Evolutionary conservation across 2,329 filamentous ascomycete genomes (phyloP), one percentile per base, ranked within the genome.

Genomic region (Seiridium unicorne): DNA sequence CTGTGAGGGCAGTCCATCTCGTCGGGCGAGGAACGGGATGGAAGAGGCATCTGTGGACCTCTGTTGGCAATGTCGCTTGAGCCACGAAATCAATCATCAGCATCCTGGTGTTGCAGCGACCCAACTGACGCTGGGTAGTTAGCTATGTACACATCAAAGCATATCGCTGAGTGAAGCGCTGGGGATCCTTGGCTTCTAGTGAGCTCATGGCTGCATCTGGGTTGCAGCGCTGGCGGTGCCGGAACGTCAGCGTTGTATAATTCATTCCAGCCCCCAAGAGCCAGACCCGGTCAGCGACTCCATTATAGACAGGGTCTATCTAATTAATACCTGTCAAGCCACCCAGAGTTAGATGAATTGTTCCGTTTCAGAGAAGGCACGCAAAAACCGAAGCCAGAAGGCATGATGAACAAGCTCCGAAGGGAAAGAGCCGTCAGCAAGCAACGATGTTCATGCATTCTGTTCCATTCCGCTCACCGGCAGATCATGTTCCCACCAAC

Each of bases 321-420:
- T 35, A 53, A 53, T 53, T 53, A 53, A 53, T 53, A 53, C 49
- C 49, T 53, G 49, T 53, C 49, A 53, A 53, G 49, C 49, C 49
- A 53, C 49, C 49, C 32, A 35, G 49, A 53, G 38, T 18, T 53
- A 53, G 49, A 53, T 53, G 38, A 53, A 36, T 53, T 35, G 49
- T 35, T 35, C 35, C 38, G 49, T 53, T 53, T 53, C 49, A 53
- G 32, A 53, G 11, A 53, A 11, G 18, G 32, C 32, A 18, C 49
- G 49, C 35, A 53, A 42, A 13, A 8, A 7, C 7, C 7, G 13
- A 13, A 42, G 38, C 13, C 38, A 42, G 38, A 42, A 42, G 38
- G 38, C 38, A 42, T 42, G 38, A 42, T 8, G 7, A 42, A 42
- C 7, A 7, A 8, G 38, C 13, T 42, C 13, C 38, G 38, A 42